Conservation (phyloP, 805 yeast genomes). For the Cyberlindnera amylophila region DNA sequence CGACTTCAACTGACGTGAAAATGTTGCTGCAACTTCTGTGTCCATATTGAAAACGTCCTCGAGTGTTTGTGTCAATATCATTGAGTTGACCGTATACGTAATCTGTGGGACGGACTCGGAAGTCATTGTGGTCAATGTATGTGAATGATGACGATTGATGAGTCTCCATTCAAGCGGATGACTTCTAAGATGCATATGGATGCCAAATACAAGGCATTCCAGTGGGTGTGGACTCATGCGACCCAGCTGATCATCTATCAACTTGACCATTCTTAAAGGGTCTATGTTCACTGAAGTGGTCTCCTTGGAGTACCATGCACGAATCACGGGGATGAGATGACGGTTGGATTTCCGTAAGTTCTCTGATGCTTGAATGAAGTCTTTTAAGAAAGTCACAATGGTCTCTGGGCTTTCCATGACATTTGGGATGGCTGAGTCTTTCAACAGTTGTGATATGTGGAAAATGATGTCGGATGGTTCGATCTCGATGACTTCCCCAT, state of each 20-base stretch:
- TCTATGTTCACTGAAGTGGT: constrained; percentile 8
- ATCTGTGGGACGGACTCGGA: constrained; percentile 12
- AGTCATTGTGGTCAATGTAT: background rate
- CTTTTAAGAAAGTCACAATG: background rate
- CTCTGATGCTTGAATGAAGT: constrained; percentile 1
- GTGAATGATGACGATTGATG: background rate
- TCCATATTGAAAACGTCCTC: constrained; percentile 7
- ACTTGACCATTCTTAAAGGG: background rate
- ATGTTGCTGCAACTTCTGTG: background rate
- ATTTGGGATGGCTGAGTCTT: background rate
- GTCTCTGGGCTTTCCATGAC: background rate
- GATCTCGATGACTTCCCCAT: constrained; percentile 5
- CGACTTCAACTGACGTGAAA: background rate
- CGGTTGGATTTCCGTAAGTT: background rate
- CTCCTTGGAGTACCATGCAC: constrained; percentile 14
- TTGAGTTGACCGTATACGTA: constrained; percentile 10
- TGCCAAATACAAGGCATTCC: constrained; percentile 12
- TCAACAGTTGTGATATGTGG: constrained; percentile 8
- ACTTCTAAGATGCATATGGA: constrained; percentile 9
- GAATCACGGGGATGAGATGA: constrained; percentile 12
- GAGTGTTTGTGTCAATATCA: constrained; percentile 3
- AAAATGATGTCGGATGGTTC: constrained; percentile 11
- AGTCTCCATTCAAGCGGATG: constrained; percentile 13
- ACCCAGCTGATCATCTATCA: constrained; percentile 3
- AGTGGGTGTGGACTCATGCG: constrained; percentile 1